Evolutionary conservation across 345 rosid species (phyloP).

Genomic region (Hibiscus syriacus): DNA sequence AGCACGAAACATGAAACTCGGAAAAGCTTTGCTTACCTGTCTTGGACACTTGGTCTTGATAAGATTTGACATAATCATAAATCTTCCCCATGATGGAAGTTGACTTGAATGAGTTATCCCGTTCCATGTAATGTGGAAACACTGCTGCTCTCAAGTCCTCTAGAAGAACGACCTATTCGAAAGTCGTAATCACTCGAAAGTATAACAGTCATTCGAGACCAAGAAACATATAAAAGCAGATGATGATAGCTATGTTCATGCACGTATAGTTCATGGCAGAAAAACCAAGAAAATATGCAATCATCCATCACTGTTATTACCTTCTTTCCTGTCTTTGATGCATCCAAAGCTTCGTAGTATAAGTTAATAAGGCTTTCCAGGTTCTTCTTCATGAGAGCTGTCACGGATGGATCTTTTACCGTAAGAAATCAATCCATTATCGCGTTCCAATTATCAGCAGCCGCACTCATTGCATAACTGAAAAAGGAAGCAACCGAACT

Average conservation of each 20-base stretch:
- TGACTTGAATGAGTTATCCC: conserved; percentile 33
- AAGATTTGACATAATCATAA: conserved; percentile 36
- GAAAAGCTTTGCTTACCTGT: conserved; percentile 17
- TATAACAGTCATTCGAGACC: not conserved
- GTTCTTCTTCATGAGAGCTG: conserved; percentile 26
- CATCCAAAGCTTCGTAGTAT: conserved; percentile 82
- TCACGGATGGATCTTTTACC: conserved; percentile 37
- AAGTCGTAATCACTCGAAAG: not conserved
- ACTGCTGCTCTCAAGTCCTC: conserved; percentile 27
- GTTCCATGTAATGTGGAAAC: conserved; percentile 62
- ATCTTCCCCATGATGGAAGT: conserved; percentile 58
- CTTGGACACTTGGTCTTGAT: conserved; percentile 15
- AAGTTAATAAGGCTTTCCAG: conserved; percentile 36
- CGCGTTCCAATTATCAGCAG: conserved; percentile 71
- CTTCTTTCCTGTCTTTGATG: conserved; percentile 45
- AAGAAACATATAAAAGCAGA: no score
- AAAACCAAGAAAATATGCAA: no score
- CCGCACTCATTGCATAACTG: conserved; percentile 46
- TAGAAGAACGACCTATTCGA: conserved; percentile 42
- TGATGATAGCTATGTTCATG: no score
- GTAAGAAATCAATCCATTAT: conserved; percentile 67
- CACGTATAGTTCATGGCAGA: no score
- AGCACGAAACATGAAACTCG: not conserved
- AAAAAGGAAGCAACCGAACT: conserved; percentile 20
- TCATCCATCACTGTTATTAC: conserved; percentile 16